A percentile compares a stretch with the other conserved stretches of the same genome.
phyloP scores from a whole-genome alignment of 257 asterid species.

The Solanum medicagineum region DNA sequence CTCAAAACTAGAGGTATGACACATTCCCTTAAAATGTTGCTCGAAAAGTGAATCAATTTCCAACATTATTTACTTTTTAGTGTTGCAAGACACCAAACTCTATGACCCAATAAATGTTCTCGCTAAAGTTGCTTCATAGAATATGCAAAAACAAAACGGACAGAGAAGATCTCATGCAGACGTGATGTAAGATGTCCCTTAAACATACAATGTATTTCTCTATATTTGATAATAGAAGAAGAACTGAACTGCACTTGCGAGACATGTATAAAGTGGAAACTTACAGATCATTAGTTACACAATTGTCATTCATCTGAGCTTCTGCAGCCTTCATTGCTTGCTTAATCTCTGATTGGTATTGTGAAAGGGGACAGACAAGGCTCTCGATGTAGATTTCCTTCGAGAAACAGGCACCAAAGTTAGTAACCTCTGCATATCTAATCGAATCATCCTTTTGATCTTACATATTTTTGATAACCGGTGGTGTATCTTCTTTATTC shows the following conservation, averaged over 20 bases:
- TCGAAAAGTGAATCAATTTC: background rate
- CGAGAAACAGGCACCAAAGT: background rate
- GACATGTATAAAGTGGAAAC: too few species aligned
- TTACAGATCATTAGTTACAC: background rate
- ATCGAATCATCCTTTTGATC: background rate
- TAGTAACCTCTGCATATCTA: background rate
- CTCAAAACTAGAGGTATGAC: background rate
- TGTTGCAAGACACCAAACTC: background rate
- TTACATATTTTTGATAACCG: constrained; percentile 9
- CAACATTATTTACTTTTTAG: background rate
- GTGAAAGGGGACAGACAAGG: constrained; percentile 9
- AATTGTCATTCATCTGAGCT: background rate
- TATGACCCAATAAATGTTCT: background rate
- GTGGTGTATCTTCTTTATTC: background rate
- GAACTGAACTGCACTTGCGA: background rate
- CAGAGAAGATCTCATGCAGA: background rate
- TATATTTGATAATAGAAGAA: background rate
- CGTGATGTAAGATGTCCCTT: background rate
- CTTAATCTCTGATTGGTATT: background rate
- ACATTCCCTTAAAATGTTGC: background rate
- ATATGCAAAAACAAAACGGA: background rate
- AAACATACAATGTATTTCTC: background rate
- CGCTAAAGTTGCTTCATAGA: background rate
- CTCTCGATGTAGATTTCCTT: constrained; percentile 21
- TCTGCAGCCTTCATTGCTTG: background rate